Conservation (phyloP, 306 rosid species). For the Medicago lupulina region DNA sequence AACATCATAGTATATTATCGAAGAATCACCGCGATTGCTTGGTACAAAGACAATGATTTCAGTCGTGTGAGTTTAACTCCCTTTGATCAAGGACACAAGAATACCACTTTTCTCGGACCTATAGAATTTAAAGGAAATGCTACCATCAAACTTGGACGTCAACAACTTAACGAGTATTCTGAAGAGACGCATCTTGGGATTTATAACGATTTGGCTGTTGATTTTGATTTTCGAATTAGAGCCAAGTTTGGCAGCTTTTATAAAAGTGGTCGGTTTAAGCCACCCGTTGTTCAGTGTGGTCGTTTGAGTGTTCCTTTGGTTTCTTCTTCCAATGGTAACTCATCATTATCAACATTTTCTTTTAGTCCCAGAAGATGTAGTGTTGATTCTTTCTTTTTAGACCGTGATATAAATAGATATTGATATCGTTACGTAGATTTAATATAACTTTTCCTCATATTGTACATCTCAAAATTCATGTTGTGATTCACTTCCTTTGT, state of each 20-base stretch:
- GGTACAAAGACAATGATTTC: constrained; percentile 44
- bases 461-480: too few relatives aligned
- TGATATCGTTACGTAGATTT: background rate
- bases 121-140: constrained; percentile 36
- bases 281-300: constrained; percentile 40
- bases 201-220: constrained; percentile 42
- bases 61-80: constrained; percentile 23
- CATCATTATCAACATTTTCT: background rate
- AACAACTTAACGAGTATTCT: constrained; percentile 42
- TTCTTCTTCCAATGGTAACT: constrained; percentile 33
- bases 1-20: constrained; percentile 37
- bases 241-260: constrained; percentile 25
- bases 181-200: constrained; percentile 37
- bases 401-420: constrained; percentile 8
- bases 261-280: constrained; percentile 11
- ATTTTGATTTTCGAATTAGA: constrained; percentile 38
- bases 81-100: constrained; percentile 54
- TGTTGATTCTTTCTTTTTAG: constrained; percentile 26
- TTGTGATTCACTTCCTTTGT: too few relatives aligned
- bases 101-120: constrained; percentile 33
- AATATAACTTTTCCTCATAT: too few relatives aligned
- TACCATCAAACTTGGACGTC: constrained; percentile 9
- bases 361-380: constrained; percentile 38
- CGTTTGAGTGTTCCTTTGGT: constrained; percentile 41
- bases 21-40: constrained; percentile 28